phyloP scores from a whole-genome alignment of 768 basidiomycete genomes.

The Ramaria rubella region DNA sequence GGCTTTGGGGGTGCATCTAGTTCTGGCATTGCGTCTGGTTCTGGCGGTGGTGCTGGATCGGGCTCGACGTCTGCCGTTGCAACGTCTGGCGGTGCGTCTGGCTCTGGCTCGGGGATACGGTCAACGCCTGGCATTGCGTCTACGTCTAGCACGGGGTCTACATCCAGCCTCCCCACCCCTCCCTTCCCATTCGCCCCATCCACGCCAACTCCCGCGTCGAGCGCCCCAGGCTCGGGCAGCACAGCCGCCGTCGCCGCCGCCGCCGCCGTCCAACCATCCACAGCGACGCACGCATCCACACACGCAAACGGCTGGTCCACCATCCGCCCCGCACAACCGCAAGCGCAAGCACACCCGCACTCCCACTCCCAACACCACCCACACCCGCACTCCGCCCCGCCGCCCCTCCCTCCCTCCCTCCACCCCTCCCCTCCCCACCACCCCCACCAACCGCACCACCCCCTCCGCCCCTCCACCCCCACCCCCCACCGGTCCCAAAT shows the following conservation, averaged over 20 bases:
- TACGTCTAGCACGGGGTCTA: too few relatives aligned
- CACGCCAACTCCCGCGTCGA: not conserved
- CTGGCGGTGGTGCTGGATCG: not conserved
- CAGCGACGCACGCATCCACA: too few relatives aligned
- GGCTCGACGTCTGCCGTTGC: not conserved
- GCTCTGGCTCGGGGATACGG: too few relatives aligned
- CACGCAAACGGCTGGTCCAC: constrained; percentile 10
- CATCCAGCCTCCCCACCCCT: not conserved
- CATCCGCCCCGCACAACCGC: constrained; percentile 14
- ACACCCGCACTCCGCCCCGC: constrained; percentile 23
- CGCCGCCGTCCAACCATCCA: constrained; percentile 18
- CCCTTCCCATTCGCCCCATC: not conserved
- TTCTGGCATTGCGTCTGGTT: not conserved
- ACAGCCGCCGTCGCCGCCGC: constrained; percentile 18
- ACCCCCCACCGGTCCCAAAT: not conserved
- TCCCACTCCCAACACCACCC: constrained; percentile 11
- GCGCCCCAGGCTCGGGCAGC: not conserved
- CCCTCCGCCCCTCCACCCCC: constrained; percentile 1
- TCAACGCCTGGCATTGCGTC: too few relatives aligned
- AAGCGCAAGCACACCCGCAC: constrained; percentile 19
- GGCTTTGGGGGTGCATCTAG: too few relatives aligned
- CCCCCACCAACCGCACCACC: constrained; percentile 7
- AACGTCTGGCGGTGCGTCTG: not conserved
- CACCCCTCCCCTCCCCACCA: constrained; percentile 14
- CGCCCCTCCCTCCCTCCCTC: constrained; percentile 17